Base-by-base conservation (phyloP, 371 early-diverging fungal species). In the Mucor irregularis region DNA sequence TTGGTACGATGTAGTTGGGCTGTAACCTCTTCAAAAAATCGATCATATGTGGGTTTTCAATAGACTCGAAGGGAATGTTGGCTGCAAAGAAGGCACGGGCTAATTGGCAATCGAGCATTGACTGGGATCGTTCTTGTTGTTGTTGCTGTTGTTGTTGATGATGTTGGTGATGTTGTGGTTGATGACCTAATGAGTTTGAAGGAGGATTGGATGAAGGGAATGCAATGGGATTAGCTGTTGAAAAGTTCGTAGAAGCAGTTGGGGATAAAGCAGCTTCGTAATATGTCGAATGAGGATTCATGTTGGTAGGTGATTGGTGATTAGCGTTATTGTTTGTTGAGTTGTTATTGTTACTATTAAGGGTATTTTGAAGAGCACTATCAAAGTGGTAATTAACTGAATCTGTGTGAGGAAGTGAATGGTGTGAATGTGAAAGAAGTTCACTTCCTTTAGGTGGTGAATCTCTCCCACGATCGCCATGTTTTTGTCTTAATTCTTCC, bases 41-140 rank as follows among this genome's bases (percentile, higher is more conserved):
- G 45, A 66, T 38, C 22, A 74, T 30, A 11, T 56, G 64, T 3
- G 68, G 75, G 35, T 74, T 39, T 30, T 74, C 69, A 8, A 74
- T 62, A 0, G 58, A 56, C 10, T 58, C 64, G 16, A 71, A 62
- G 0, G 71, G 56, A 19, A 71, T 64, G 37, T 64, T 58, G 24
- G 71, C 66, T 3, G 75, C 61, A 43, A 68, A 74, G 22, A 74
- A 55, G 1, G 75, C 75, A 19, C 75, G 71, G 4, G 75, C 71
- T 11, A 74, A 62, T 11, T 62, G 56, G 51, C 66, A 66, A 48
- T 74, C 75, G 8, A 74, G 43, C 30, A 61, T 44, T 16, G 53
- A 37, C n/a, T 56, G 56, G 13, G 50, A 50, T 22, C 31, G 17
- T 19, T 56, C 53, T 2, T 22, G 29, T 30, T 28, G 42, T 21